A percentile compares a stretch with the other conserved stretches of the same genome.
phyloP scores from a whole-genome alignment of 495 filamentous ascomycete genomes.

The Penicillium dipodomyicola region DNA sequence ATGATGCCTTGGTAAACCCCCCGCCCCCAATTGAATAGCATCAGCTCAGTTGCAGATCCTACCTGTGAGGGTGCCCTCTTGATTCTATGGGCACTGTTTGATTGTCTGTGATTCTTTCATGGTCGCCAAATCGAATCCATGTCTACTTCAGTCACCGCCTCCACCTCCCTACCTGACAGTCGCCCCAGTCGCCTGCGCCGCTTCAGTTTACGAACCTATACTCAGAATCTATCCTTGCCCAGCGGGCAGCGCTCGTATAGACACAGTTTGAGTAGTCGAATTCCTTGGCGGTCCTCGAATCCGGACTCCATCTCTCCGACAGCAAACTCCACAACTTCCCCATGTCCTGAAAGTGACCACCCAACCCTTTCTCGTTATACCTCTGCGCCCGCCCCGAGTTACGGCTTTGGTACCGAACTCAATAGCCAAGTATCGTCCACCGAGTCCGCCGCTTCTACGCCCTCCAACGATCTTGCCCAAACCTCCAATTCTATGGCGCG shows the following conservation, averaged over 20 bases:
- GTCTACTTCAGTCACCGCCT: slow-evolving; percentile 44
- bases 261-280: slow-evolving; percentile 36
- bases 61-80: slow-evolving; percentile 4
- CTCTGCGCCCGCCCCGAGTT: slow-evolving; percentile 32
- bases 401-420: slow-evolving; percentile 27
- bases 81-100: slow-evolving; percentile 1
- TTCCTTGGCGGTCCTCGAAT: slow-evolving; percentile 38
- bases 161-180: slow-evolving; percentile 37
- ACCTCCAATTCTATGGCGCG: slow-evolving; percentile 36
- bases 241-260: slow-evolving; percentile 32
- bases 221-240: slow-evolving; percentile 51
- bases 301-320: slow-evolving; percentile 29
- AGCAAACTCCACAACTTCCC: slow-evolving; percentile 25
- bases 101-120: slow-evolving; percentile 3
- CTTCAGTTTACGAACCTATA: slow-evolving; percentile 70
- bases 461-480: slow-evolving; percentile 27
- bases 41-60: slow-evolving; percentile 24
- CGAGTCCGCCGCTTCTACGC: slow-evolving; percentile 33
- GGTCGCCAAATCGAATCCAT: slow-evolving; percentile 19
- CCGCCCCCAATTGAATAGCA: slow-evolving; percentile 1
- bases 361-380: slow-evolving; percentile 38
- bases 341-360: slow-evolving; percentile 39
- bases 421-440: slow-evolving; percentile 22
- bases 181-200: slow-evolving; percentile 65
- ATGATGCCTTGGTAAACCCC: slow-evolving; percentile 5